Conservation (phyloP, 768 basidiomycete species). For the Tylopilus plumbeoviolaceoides region DNA sequence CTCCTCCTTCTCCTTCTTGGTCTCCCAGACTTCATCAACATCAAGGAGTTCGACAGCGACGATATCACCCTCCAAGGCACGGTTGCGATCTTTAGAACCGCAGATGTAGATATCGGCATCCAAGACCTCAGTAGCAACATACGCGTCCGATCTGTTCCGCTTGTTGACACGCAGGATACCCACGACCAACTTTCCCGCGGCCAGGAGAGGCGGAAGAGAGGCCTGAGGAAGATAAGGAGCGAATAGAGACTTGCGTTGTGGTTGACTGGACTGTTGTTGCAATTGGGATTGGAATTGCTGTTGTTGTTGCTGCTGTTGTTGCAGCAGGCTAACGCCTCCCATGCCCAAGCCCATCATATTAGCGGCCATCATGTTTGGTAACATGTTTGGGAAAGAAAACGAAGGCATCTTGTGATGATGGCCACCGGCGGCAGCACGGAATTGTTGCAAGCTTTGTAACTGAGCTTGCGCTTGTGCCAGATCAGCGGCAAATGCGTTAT, state of each 20-base stretch:
- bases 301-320: conserved; percentile 77
- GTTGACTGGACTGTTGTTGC: conserved; percentile 87
- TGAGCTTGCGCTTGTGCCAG: conserved; percentile 97
- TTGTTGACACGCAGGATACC: conserved; percentile 97
- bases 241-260: conserved; percentile 96
- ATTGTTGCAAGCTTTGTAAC: conserved; percentile 92
- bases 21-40: conserved; percentile 96
- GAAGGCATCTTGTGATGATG: conserved; percentile 97
- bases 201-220: conserved; percentile 91
- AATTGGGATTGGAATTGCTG: conserved; percentile 90
- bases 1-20: conserved; percentile 99
- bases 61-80: conserved; percentile 97
- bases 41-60: conserved; percentile 97
- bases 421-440: conserved; percentile 90
- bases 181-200: conserved; percentile 96
- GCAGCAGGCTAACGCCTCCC: conserved; percentile 78
- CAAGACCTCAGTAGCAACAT: conserved; percentile 95
- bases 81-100: conserved; percentile 97
- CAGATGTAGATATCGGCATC: conserved; percentile 99
- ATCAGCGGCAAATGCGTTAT: conserved; percentile 68
- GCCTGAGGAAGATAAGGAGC: conserved; percentile 98
- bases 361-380: conserved; percentile 95
- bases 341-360: conserved; percentile 92
- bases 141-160: conserved; percentile 96
- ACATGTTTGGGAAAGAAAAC: conserved; percentile 97